phyloP scores from a whole-genome alignment of 2,329 filamentous ascomycete species.

The Claviceps fusiformis region DNA sequence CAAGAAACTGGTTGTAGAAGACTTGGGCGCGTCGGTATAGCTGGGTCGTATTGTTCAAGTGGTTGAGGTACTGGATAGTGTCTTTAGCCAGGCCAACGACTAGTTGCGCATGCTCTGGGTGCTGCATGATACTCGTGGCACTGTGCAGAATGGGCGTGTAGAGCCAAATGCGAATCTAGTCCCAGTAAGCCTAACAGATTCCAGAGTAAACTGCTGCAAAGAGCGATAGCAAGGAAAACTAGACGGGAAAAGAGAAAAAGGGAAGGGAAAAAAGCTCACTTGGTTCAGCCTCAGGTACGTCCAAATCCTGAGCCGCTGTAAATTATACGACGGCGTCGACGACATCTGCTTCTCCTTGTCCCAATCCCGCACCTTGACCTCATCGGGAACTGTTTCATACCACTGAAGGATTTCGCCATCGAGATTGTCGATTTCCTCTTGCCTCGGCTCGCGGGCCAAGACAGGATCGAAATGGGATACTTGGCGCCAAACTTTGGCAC shows the following conservation, averaged over 20 bases:
- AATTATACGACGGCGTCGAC: slow-evolving; percentile 46
- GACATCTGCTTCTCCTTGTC: slow-evolving; percentile 35
- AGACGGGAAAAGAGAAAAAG: background rate
- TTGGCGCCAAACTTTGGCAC: slow-evolving; percentile 75
- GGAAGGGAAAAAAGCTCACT: slow-evolving; percentile 16
- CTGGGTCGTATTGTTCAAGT: slow-evolving; percentile 58
- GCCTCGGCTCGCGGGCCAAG: slow-evolving; percentile 49
- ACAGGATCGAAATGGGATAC: slow-evolving; percentile 54
- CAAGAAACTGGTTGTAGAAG: slow-evolving; percentile 70
- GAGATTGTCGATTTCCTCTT: slow-evolving; percentile 64
- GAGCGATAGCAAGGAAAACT: background rate
- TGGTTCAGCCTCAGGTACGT: slow-evolving; percentile 81
- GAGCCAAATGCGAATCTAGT: slow-evolving; percentile 65
- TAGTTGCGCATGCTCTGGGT: slow-evolving; percentile 58
- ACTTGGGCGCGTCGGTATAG: slow-evolving; percentile 60
- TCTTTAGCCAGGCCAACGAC: slow-evolving; percentile 65
- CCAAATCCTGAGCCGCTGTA: slow-evolving; percentile 65
- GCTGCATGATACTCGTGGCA: slow-evolving; percentile 66
- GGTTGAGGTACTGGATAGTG: slow-evolving; percentile 56
- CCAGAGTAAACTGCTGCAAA: no score
- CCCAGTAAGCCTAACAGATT: background rate
- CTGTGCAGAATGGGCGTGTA: slow-evolving; percentile 81
- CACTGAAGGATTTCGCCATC: slow-evolving; percentile 78
- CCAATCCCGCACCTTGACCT: slow-evolving; percentile 47
- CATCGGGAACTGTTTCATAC: slow-evolving; percentile 62